A percentile compares a stretch with the other conserved stretches of the same genome.
These are phyloP conservation scores for Alternaria longipes DNA, from an alignment of 2,329 filamentous ascomycete species.

Conservation along the genomic window DNA sequence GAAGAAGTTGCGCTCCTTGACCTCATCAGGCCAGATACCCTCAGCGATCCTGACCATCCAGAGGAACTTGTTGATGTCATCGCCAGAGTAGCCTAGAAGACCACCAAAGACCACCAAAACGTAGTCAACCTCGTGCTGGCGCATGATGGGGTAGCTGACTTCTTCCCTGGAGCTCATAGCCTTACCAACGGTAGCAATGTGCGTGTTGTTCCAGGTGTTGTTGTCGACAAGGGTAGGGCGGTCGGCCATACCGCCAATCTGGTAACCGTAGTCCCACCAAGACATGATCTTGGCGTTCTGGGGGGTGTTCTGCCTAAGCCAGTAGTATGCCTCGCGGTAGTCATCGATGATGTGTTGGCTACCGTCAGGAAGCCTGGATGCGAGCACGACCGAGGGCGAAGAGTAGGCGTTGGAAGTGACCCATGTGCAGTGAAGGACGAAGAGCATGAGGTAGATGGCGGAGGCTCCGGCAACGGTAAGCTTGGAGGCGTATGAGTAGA, in stretches of 20 bases:
- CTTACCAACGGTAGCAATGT: conserved; percentile 98
- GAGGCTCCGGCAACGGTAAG: conserved; percentile 75
- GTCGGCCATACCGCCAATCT: conserved; percentile 99
- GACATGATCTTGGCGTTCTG: conserved; percentile 98
- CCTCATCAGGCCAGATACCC: conserved; percentile 99
- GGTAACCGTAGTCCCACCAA: conserved; percentile 99
- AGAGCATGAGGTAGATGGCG: conserved; percentile 84
- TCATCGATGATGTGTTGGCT: conserved; percentile 99
- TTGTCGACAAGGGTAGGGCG: conserved; percentile 97
- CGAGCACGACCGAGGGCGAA: conserved; percentile 94
- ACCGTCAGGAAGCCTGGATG: conserved; percentile 90
- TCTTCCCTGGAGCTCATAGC: conserved; percentile 98
- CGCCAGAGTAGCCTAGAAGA: conserved; percentile 94
- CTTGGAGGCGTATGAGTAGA: conserved; percentile 85
- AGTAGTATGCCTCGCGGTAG: conserved; percentile 99
- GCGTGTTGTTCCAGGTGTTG: conserved; percentile 99
- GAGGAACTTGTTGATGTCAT: conserved; percentile 99
- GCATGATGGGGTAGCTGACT: conserved; percentile 98
- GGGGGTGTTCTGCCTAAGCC: conserved; percentile 96
- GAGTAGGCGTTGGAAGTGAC: conserved; percentile 99
- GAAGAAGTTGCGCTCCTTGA: conserved; percentile 97
- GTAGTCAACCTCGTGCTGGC: conserved; percentile 98
- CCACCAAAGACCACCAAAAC: conserved; percentile 97
- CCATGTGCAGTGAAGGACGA: conserved; percentile 98
- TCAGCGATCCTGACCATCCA: conserved; percentile 99